Conservation (phyloP, 2,329 filamentous ascomycete genomes). For the Monilinia laxa region DNA sequence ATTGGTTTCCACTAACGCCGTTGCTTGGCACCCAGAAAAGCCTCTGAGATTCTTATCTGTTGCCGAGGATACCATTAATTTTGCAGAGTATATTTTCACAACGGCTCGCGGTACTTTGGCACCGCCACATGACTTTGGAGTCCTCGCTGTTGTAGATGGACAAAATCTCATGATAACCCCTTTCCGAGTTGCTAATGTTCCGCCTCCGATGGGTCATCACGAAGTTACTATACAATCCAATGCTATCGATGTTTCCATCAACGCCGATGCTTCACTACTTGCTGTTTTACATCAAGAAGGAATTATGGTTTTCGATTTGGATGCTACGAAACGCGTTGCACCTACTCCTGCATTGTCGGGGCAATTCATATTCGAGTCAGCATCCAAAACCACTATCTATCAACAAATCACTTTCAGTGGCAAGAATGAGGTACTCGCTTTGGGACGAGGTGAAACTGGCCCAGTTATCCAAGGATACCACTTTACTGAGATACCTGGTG, state of each 20-base stretch:
- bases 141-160: constrained; percentile 83
- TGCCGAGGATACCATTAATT: constrained; percentile 51
- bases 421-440: constrained; percentile 31
- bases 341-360: constrained; percentile 46
- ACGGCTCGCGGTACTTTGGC: constrained; percentile 66
- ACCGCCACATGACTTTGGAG: constrained; percentile 73
- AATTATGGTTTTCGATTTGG: constrained; percentile 70
- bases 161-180: constrained; percentile 78
- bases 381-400: constrained; percentile 26
- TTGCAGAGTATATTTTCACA: constrained; percentile 67
- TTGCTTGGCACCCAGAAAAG: constrained; percentile 82
- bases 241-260: constrained; percentile 73
- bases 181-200: constrained; percentile 77
- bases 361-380: constrained; percentile 44
- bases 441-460: constrained; percentile 27
- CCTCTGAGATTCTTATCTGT: constrained; percentile 65
- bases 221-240: constrained; percentile 64
- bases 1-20: constrained; percentile 39
- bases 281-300: constrained; percentile 68
- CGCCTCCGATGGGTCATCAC: constrained; percentile 87
- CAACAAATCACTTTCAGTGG: constrained; percentile 38
- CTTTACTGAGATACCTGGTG: constrained; percentile 36
- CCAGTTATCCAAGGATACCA: constrained; percentile 32
- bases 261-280: constrained; percentile 61
- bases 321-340: constrained; percentile 56